Base-by-base conservation (phyloP, 768 basidiomycete genomes). In the Boletales sp. region DNA sequence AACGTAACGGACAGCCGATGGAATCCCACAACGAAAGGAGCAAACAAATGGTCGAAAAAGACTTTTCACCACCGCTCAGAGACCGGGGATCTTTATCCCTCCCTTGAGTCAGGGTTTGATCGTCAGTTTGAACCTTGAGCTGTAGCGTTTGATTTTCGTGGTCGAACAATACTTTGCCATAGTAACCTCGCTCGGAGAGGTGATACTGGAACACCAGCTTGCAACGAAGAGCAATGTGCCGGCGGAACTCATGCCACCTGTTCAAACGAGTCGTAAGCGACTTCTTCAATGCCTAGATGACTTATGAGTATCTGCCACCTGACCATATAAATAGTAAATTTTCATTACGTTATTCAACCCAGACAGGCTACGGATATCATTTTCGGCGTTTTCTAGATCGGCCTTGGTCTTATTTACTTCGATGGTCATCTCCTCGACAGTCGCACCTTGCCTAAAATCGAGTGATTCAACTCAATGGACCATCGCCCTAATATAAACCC, bases 11-110 rank as follows among this genome's bases (percentile, higher is more conserved):
- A 64, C 94, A 94, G 1, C 90, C 87, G 48, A 94, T 93, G 14
- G 91, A 86, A 60, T 97, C 90, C 97, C 97, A 99, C 40, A 99
- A 75, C 5, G 97, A 86, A n/a, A 98, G 73, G 41, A 99, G 73
- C 45, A 99, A 69, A 58, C 93, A 94, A 54, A 97, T 92, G 1
- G 95, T 98, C 7, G 94, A 90, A 71, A 97, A 99, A 8, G 91
- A 94, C 68, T 97, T 95, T 68, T 98, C 95, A 35, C 95, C 94
- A 41, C 94, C 94, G 56, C 89, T 91, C 15, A 94, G 75, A 29
- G 87, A 87, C 34, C 83, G 84, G 4, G 92, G 87, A 61, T 94
- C 89, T 67, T 92, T 92, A 58, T 91, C 88, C 31, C 78, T 74
- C 4, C 73, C 78, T 65, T 86, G 83, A 0, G 84, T 83, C 29